Conservation (phyloP, 352 stramenopile species). For the Globisporangium middletonii region DNA sequence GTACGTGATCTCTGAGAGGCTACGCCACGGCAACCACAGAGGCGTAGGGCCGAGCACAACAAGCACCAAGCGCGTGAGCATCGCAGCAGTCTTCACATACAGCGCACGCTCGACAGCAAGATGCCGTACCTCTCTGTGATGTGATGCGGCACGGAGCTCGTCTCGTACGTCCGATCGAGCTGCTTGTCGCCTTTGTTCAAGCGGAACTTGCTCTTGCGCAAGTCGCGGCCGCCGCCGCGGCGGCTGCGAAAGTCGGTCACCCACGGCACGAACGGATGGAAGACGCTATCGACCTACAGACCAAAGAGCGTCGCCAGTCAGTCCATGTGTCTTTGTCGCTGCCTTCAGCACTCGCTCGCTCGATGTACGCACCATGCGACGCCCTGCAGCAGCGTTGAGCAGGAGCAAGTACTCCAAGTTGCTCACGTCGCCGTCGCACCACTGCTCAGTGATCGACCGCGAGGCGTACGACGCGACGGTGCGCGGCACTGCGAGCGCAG, state of each 20-base stretch:
- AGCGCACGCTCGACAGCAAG: neutral
- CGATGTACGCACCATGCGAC: conserved; percentile 47
- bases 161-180: conserved; percentile 87
- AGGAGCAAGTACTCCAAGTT: conserved; percentile 94
- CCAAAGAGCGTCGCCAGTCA: neutral
- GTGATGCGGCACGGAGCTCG: conserved; percentile 88
- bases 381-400: conserved; percentile 87
- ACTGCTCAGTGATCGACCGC: conserved; percentile 75
- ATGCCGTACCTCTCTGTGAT: conserved; percentile 83
- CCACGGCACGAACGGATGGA: conserved; percentile 95
- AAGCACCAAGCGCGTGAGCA: neutral
- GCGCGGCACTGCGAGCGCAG: conserved; percentile 3
- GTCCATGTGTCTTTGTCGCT: neutral
- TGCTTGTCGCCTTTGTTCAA: conserved; percentile 94
- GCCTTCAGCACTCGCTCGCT: no score
- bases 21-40: conserved; percentile 1
- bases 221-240: conserved; percentile 75
- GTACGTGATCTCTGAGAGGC: conserved; percentile 93
- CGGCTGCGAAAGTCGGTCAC: conserved; percentile 87
- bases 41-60: no score
- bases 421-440: conserved; percentile 82
- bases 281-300: conserved; percentile 56
- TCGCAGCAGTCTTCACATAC: neutral
- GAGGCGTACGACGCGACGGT: conserved; percentile 14
- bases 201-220: conserved; percentile 92